phyloP scores from a whole-genome alignment of 2,329 filamentous ascomycete species.

The Colletotrichum sojae region DNA sequence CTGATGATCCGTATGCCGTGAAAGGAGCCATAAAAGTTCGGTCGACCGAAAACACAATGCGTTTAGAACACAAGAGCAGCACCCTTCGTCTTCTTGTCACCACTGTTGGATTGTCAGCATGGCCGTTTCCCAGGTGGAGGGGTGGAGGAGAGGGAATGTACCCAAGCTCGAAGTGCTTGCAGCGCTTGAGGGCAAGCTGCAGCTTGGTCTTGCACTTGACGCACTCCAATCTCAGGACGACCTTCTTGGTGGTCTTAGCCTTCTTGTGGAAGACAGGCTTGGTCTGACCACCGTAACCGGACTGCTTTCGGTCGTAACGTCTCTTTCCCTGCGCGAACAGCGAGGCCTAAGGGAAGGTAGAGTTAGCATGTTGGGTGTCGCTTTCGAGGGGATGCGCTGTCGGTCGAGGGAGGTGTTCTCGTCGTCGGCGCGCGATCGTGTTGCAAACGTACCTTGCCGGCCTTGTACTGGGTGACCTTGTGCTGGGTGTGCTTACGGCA shows the following conservation, averaged over 20 bases:
- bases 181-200: slow-evolving; percentile 98
- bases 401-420: slow-evolving; percentile 3
- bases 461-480: slow-evolving; percentile 98
- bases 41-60: slow-evolving; percentile 56
- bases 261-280: slow-evolving; percentile 99
- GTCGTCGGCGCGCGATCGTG: slow-evolving; percentile 42
- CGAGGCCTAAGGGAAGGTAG: slow-evolving; percentile 74
- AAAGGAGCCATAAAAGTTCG: slow-evolving; percentile 44
- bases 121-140: too few relatives aligned
- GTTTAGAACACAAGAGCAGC: slow-evolving; percentile 99
- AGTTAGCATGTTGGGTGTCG: neutral
- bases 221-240: slow-evolving; percentile 98
- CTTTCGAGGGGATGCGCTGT: neutral
- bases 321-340: slow-evolving; percentile 99
- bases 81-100: slow-evolving; percentile 99
- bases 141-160: too few relatives aligned
- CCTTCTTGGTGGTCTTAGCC: slow-evolving; percentile 99
- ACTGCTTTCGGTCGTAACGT: slow-evolving; percentile 99
- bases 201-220: slow-evolving; percentile 98
- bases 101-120: slow-evolving; percentile 69
- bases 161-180: slow-evolving; percentile 99
- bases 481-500: slow-evolving; percentile 93
- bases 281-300: slow-evolving; percentile 99
- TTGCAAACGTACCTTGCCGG: slow-evolving; percentile 78
- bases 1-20: slow-evolving; percentile 45